Evolutionary conservation across 2,329 filamentous ascomycete species (phyloP), one percentile per base, ranked within the genome.

Genomic region (Sarocladium kiliense): DNA sequence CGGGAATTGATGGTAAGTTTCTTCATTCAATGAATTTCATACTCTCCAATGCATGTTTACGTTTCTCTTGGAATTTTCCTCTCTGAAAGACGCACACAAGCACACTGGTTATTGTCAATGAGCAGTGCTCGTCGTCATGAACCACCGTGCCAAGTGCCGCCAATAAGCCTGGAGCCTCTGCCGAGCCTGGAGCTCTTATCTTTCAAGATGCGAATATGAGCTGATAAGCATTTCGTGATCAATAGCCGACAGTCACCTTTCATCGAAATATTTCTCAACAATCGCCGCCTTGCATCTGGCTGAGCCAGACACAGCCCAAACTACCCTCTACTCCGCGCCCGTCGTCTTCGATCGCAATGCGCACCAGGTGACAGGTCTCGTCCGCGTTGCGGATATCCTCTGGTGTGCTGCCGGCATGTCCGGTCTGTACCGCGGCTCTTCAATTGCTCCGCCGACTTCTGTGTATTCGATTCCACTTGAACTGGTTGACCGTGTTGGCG

Each of bases 301-400:
- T 10, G 71, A 84, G 59, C 80, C 82, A 4, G 79, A 85, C 47
- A 84, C 81, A 14, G 79, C 82, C 14, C 68, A 72, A 30, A 86
- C 81, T 25, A 86, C 86, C 0, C 66, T 89, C 27, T 89, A 90
- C 65, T 77, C 84, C 11, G 84, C 84, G 10, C 87, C 87, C 18
- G 86, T 89, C 58, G 82, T 89, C 58, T 89, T 89, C 61, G 87
- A 89, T 63, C 83, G 87, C 60, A 90, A 89, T 62, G 82, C 87
- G 7, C 82, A 89, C 66, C 77, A 74, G 37, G 85, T 88, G 2
- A 84, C 86, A 14, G 78, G 83, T 18, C 74, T 88, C 34, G 87
- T 89, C 55, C 83, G 87, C 34, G 84, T 88, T 27, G 86, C 86
- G 51, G 87, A 90, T 63, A 77, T 90, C 54, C 74, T 89, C 57